Conservation (phyloP, 345 rosid species). For the Cardiospermum halicacabum region DNA sequence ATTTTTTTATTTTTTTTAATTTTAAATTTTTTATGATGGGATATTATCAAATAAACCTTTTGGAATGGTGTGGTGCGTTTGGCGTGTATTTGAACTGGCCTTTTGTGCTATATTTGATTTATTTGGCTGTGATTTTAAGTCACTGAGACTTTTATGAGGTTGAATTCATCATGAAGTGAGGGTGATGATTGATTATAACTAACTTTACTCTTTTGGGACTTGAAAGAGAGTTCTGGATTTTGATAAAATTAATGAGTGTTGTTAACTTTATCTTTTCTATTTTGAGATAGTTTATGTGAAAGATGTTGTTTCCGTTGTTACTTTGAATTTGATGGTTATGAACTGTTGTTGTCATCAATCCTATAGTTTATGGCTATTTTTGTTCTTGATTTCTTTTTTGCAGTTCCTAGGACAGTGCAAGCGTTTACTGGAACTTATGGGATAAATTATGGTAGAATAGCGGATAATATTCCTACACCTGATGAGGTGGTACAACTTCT, state of each 20-base stretch:
- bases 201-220: background rate
- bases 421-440: conserved; percentile 91
- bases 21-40: background rate
- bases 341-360: background rate
- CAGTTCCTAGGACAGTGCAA: conserved; percentile 42
- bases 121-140: background rate
- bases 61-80: background rate
- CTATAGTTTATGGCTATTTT: too few relatives aligned
- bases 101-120: background rate
- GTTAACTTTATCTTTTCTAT: background rate
- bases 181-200: background rate
- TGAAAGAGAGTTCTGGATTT: background rate
- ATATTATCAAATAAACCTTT: background rate
- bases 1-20: background rate
- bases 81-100: background rate
- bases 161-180: background rate
- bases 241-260: background rate
- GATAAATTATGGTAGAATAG: conserved; percentile 90
- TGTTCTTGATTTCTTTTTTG: background rate
- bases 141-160: background rate
- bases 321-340: background rate
- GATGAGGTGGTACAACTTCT: conserved; percentile 77
- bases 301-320: background rate
- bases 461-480: conserved; percentile 92
- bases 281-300: background rate